phyloP scores from a whole-genome alignment of 2,329 filamentous ascomycete species.

The Trichophaea hybrida region DNA sequence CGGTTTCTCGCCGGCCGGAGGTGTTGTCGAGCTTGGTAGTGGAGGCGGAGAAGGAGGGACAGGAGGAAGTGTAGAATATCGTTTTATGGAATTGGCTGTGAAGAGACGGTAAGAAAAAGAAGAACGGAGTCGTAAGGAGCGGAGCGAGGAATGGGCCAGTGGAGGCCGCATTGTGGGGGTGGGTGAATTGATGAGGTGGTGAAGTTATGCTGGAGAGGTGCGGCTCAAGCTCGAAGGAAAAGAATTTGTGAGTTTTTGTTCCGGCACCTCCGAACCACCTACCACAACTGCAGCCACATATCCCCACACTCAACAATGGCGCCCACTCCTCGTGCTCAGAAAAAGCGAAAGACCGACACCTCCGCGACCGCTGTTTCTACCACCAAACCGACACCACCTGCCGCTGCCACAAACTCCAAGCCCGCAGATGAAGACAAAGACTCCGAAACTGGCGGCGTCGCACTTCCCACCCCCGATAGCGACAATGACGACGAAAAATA shows the following conservation, averaged over 20 bases:
- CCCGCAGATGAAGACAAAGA: not conserved
- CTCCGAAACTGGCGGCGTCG: not conserved
- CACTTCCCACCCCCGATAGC: not conserved
- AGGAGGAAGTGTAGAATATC: not conserved
- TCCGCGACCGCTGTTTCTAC: not conserved
- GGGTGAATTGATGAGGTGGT: not conserved
- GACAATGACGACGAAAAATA: constrained; percentile 31
- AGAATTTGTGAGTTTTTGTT: not conserved
- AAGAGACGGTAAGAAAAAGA: not conserved
- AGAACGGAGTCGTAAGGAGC: not conserved
- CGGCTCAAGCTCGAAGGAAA: not conserved
- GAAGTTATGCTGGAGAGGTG: not conserved
- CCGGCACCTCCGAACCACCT: not conserved
- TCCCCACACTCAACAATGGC: constrained; percentile 9
- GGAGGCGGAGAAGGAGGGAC: not conserved
- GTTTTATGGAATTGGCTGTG: not conserved
- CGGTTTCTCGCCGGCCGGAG: constrained; percentile 45
- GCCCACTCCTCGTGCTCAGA: constrained; percentile 5
- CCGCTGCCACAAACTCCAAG: not conserved
- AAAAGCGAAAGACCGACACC: constrained; percentile 1
- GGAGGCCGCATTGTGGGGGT: not conserved
- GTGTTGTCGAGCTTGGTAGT: not conserved
- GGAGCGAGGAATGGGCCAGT: not conserved
- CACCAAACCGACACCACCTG: not conserved
- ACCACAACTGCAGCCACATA: constrained; percentile 1